phyloP scores from a whole-genome alignment of 306 rosid species.

The Citrullus colocynthis region DNA sequence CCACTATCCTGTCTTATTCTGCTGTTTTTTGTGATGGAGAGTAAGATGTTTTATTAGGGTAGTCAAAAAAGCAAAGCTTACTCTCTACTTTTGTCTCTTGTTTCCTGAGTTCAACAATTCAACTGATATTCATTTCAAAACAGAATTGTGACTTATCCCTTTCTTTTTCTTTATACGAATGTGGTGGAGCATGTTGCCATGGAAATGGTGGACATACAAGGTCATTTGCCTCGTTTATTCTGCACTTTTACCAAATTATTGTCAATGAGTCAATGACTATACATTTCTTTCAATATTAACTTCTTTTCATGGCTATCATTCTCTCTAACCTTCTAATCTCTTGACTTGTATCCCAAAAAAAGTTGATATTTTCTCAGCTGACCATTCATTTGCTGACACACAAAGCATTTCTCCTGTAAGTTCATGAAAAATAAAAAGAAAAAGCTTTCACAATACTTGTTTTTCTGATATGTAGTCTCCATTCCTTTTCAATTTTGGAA shows the following conservation, averaged over 20 bases:
- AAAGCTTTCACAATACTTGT: not conserved
- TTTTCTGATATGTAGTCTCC: not conserved
- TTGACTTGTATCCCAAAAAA: not conserved
- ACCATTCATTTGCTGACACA: constrained; percentile 2
- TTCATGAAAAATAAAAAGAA: not conserved
- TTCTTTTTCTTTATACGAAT: constrained; percentile 1
- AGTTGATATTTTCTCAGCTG: not conserved
- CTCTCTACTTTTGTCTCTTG: not conserved
- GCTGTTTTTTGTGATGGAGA: not conserved
- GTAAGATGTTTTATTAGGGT: not conserved
- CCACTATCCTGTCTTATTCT: not conserved
- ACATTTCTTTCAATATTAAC: not conserved
- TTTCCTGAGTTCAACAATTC: not conserved
- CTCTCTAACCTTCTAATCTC: constrained; percentile 2
- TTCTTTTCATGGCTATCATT: constrained; percentile 5
- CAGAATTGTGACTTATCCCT: not conserved
- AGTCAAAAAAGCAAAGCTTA: not conserved
- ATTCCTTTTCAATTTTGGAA: not conserved
- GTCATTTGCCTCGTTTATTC: constrained; percentile 2
- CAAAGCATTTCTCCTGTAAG: not conserved
- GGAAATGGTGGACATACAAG: not conserved
- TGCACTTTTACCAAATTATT: not conserved
- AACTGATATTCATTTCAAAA: not conserved
- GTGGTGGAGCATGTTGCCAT: constrained; percentile 1
- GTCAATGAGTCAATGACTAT: not conserved